Base-by-base conservation (phyloP, 2,329 filamentous ascomycete species). In the Penicillium concentricum region DNA sequence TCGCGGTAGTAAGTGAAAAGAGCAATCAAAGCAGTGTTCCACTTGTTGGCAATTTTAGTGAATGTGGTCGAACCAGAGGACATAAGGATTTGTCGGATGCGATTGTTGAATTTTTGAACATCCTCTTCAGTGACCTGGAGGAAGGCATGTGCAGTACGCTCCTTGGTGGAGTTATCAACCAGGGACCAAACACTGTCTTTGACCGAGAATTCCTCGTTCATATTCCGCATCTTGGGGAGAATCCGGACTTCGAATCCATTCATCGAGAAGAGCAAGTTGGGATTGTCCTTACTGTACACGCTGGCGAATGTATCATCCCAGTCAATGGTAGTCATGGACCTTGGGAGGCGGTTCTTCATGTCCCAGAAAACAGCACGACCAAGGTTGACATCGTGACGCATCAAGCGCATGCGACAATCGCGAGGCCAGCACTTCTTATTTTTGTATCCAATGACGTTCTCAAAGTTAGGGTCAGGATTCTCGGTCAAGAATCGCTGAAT, bases 361-460 rank as follows among this genome's bases (percentile, higher is more conserved):
- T 99, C 93, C 94, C 94, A 99, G 79, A 99, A 99, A 2, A 97
- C 94, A 57, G 95, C 95, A 58, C 95, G 88, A 41, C 95, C 94
- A 41, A 99, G 86, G 67, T 99, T 97, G 64, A 99, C 95, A 76
- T 99, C 94, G 75, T 99, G 94, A 61, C 94, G 87, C 94, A 99
- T 99, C 67, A 99, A 78, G 44, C 95, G 88, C 95, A 99, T 99
- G 49, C 94, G 87, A 24, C 92, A 97, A 73, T 99, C 94, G 67
- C 94, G 87, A 41, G 94, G 95, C 94, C 94, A 99, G 77, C 95
- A 99, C 74, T 97, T 99, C 82, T 99, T 99, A 78, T 96, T 99
- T 80, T 91, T 92, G 76, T 97, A 99, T 0, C 94, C 94, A 67
- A 99, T 97, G 41, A 99, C 94, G 63, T 99, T 99, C 73, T 99